Percentiles rank a stretch among this genome's conserved stretches.
Evolutionary conservation across 2,329 filamentous ascomycete genomes (phyloP).

Genomic region (Aspergillus brasiliensis): DNA sequence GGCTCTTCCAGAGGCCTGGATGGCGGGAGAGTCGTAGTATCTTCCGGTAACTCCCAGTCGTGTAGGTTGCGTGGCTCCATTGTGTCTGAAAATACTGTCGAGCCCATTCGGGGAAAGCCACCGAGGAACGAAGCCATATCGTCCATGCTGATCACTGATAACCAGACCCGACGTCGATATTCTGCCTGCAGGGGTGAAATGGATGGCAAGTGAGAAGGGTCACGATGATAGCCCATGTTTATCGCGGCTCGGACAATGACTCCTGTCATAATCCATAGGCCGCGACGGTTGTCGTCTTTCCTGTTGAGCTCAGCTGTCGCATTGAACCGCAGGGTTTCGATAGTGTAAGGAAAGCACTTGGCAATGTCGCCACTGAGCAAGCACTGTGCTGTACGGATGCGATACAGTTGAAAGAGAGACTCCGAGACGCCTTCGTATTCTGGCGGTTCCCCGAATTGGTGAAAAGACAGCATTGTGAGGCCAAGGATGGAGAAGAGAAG

Average conservation of each 20-base stretch:
- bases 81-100: constrained; percentile 8
- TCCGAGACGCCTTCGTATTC: constrained; percentile 5
- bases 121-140: constrained; percentile 9
- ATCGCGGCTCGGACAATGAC: constrained; percentile 14
- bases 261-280: constrained; percentile 15
- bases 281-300: constrained; percentile 12
- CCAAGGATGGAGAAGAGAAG: constrained; percentile 14
- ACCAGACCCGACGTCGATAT: constrained; percentile 13
- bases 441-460: not conserved
- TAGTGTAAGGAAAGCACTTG: constrained; percentile 13
- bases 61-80: constrained; percentile 11
- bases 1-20: constrained; percentile 6
- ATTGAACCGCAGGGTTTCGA: constrained; percentile 13
- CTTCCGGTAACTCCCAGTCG: constrained; percentile 11
- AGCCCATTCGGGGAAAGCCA: constrained; percentile 10
- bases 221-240: constrained; percentile 17
- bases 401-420: constrained; percentile 11
- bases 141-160: constrained; percentile 11
- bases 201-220: constrained; percentile 3
- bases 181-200: constrained; percentile 4
- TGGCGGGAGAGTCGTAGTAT: not conserved
- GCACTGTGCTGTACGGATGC: constrained; percentile 15
- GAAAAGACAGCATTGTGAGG: constrained; percentile 9
- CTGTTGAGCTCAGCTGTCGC: constrained; percentile 13
- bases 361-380: constrained; percentile 11